Conservation (phyloP, 345 rosid species). For the Ceriops decandra region DNA sequence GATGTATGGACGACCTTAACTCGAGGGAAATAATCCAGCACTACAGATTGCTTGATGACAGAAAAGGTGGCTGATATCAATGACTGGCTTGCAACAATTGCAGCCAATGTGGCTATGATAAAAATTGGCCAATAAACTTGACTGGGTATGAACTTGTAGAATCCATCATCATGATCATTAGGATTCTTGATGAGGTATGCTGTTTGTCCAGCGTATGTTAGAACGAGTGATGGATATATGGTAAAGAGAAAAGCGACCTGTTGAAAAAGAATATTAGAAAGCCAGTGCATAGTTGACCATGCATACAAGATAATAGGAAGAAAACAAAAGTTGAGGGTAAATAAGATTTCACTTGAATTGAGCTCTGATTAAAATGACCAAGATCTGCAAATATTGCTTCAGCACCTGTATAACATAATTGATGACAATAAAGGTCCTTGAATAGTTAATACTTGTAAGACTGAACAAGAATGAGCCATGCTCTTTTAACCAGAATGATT, state of each 20-base stretch:
- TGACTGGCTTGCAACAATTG: constrained; percentile 84
- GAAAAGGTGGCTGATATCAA: constrained; percentile 89
- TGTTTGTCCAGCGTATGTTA: constrained; percentile 90
- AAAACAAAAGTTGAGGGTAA: not conserved
- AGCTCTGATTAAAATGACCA: constrained; percentile 65
- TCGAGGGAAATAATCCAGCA: constrained; percentile 81
- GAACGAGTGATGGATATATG: constrained; percentile 76
- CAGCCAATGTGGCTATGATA: constrained; percentile 66
- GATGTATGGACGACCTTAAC: constrained; percentile 90
- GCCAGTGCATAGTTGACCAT: not conserved
- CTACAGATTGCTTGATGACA: constrained; percentile 81
- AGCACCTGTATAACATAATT: constrained; percentile 45
- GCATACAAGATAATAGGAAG: not conserved
- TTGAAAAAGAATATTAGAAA: constrained; percentile 17
- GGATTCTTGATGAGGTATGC: constrained; percentile 73
- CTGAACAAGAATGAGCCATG: not conserved
- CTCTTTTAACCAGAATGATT: not conserved
- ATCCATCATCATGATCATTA: constrained; percentile 58
- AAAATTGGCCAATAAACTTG: constrained; percentile 80
- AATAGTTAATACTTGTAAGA: not conserved
- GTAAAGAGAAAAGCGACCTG: constrained; percentile 69
- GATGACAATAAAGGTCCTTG: not conserved
- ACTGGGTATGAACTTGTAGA: constrained; percentile 74
- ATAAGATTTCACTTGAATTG: constrained; percentile 47
- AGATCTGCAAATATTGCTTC: constrained; percentile 92